Evolutionary conservation across 441 rosid genomes (phyloP), one percentile per base, ranked within the genome.

Genomic region (Erysimum cheiri): DNA sequence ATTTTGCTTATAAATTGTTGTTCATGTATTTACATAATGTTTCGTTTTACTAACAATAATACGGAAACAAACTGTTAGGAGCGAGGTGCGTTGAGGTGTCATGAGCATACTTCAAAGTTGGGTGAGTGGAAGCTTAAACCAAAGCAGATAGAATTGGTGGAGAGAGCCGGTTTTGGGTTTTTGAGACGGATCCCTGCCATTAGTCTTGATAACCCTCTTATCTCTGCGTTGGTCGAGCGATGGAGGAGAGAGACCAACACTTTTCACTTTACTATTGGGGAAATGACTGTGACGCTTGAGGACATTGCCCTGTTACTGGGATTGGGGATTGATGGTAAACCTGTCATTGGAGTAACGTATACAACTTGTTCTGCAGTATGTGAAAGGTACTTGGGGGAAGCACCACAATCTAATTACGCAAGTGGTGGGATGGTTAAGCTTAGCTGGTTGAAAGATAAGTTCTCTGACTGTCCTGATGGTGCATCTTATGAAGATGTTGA

Each of bases 181-280:
- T 80, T 95, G 71, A 84, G 96, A 79, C 80, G 84, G 80, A 92
- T 95, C 74, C 99, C 99, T 17, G 97, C 99, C 3, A 92, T 95
- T 55, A 90, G 98, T 80, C 81, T 95, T 53, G 98, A 95, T 66
- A 95, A 95, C 59, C 98, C 98, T 24, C 91, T 94, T n/a, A 95
- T 95, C 46, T 90, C 98, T 22, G 97, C 98, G 0, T 72, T 95
- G 61, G 96, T 95, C 28, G 99, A 95, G 85, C 84, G 98, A 50
- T 95, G 99, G 99, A 88, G 98, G 73, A 89, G 88, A 79, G 99
- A 95, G 77, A 95, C 98, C 29, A 95, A 95, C 73, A 95, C 99
- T 1, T 92, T 95, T 70, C 99, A 95, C 79, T 86, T 92, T 76
- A 85, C 80, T 5, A 72, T 85, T 55, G 99, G 99, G 59, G 99